These are phyloP conservation scores for Lachnellula occidentalis DNA, from an alignment of 2,329 filamentous ascomycete genomes.

Conservation along the genomic window DNA sequence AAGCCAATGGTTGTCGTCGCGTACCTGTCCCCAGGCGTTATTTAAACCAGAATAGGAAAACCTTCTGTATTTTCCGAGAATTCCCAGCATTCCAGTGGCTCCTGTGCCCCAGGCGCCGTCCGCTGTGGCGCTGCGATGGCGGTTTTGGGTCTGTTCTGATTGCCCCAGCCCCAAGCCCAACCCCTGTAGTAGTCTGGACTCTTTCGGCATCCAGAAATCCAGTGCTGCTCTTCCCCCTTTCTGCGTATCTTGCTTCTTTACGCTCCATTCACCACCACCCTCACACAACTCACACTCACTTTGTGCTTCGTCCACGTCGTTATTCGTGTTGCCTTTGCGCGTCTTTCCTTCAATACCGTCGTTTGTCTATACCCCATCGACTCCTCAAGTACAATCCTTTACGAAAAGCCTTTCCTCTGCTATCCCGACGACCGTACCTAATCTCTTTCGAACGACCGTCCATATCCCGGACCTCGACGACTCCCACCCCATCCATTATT, in stretches of 20 bases:
- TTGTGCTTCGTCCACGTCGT: slow-evolving; percentile 3
- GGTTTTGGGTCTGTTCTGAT: slow-evolving; percentile 11
- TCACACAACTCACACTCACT: no score
- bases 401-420: neutral
- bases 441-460: neutral
- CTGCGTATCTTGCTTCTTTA: neutral
- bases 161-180: no score
- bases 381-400: neutral
- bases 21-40: neutral
- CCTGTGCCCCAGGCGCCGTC: slow-evolving; percentile 4
- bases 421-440: neutral
- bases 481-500: neutral
- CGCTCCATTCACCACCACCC: no score
- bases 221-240: neutral
- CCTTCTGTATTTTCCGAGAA: neutral
- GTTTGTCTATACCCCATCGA: slow-evolving; percentile 6
- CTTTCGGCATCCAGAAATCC: neutral
- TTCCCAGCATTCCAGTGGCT: slow-evolving; percentile 3
- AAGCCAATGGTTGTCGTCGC: neutral
- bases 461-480: neutral
- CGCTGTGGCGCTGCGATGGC: slow-evolving; percentile 4
- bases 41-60: neutral
- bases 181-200: no score
- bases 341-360: slow-evolving; percentile 4
- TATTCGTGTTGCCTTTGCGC: slow-evolving; percentile 4